Base-by-base conservation (phyloP, 306 rosid species). In the Potentilla sterilis region DNA sequence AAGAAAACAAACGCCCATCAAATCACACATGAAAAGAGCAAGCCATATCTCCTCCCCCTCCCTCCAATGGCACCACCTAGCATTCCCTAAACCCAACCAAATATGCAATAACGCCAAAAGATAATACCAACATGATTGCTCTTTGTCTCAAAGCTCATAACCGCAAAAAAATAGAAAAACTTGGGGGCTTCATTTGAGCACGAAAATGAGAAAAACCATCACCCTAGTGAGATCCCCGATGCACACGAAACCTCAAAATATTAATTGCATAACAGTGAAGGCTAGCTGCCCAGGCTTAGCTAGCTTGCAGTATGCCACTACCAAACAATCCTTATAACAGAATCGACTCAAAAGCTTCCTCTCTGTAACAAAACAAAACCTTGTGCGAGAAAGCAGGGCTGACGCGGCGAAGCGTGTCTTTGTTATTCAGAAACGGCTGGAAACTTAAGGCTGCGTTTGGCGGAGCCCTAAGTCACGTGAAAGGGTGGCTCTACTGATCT, bases 391-490 rank as follows among this genome's bases (percentile, higher is more conserved):
- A 9, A 5, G 9, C 4, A 6, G 32, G 21, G 38, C 55, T 75
- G 73, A 83, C 73, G 72, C 41, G 70, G 81, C 74, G 72, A 58
- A 12, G 59, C 67, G 74, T 70, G 80, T 78, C 19, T 43, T 75
- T 41, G 77, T 74, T 78, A 32, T 6, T 22, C 21, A 54, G 63
- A 43, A 22, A 52, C 54, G 64, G 43, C 57, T 42, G 38, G 66
- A 6, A 35, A 35, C 37, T 12, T 7, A 64, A 65, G 69, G 28
- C 52, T 18, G 51, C 15, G 71, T 67, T 67, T 42, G 51, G 71
- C 12, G 18, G 51, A 62, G 67, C 19, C 21, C 11, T 19, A 74
- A 32, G 18, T 74, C 70, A 74, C 77, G 59, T 61, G 77, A 61
- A 61, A 48, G 19, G 19, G 15, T 54, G 12, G 43, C 43, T 28